Evolutionary conservation across 306 rosid species (phyloP), one percentile per base, ranked within the genome.

Genomic region (Sechiopsis laciniata): DNA sequence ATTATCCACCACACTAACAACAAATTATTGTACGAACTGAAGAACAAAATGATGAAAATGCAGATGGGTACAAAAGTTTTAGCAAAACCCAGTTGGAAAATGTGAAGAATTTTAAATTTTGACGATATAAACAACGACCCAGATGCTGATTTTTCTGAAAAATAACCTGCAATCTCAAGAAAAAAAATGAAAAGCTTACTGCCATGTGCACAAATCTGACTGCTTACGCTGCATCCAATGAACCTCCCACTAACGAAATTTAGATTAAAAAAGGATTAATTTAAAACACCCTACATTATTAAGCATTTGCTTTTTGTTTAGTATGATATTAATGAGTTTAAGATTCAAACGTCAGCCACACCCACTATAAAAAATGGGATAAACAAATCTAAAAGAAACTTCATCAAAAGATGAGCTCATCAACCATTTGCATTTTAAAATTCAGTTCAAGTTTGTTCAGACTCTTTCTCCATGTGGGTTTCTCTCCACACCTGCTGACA

Each of bases 141-240:
- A 69, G 32, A 48, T 50, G 19, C 54, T 69, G 58, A 22, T 8
- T 50, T 46, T 35, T 35, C 22, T 62, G 46, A 40, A 40, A 5
- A 15, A 7, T 15, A 62, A 67, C 40, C 54, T 46, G 73, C 32
- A 69, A 69, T 69, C 45, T 22, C 58, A 13, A 69, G 16, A 20
- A 5, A 2, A 8, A 2, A 32, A 60, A 8, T 5, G 46, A 3
- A 48, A 69, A 69, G 3, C 22, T 69, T 50, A 69, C 45, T 69
- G 73, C 15, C 73, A 69, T 69, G 73, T 69, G 72, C 72, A 11
- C 17, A 20, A 67, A 46, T 45, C 72, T 19, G 73, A 22, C 42
- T 50, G 73, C 58, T 22, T 22, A 69, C 73, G 73, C 73, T 69
- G 73, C 73, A 69, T 69, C 73, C 73, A 50, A 22, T 69, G 73